phyloP scores from a whole-genome alignment of 2,329 filamentous ascomycete genomes.

The Claviceps quebecensis region DNA sequence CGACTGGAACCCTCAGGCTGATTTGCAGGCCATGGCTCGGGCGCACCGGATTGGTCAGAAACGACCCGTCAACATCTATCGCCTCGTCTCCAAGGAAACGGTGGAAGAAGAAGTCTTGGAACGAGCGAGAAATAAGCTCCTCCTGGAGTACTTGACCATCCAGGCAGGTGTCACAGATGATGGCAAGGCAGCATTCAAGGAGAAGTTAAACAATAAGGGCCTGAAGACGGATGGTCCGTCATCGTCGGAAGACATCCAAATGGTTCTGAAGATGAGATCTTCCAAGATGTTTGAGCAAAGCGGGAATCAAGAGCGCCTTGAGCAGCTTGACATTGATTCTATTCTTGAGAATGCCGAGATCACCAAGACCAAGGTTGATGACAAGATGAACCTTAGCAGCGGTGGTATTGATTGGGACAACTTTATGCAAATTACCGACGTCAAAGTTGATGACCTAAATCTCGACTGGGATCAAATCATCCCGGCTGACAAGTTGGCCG shows the following conservation, averaged over 20 bases:
- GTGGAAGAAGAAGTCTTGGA: slow-evolving; percentile 97
- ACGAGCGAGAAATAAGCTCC: slow-evolving; percentile 89
- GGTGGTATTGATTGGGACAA: slow-evolving; percentile 78
- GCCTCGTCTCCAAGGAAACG: slow-evolving; percentile 92
- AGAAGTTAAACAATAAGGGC: slow-evolving; percentile 67
- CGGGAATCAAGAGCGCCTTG: slow-evolving; percentile 88
- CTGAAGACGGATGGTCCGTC: slow-evolving; percentile 65
- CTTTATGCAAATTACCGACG: slow-evolving; percentile 94
- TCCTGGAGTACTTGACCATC: slow-evolving; percentile 94
- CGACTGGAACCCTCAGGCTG: slow-evolving; percentile 97
- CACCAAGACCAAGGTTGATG: slow-evolving; percentile 88
- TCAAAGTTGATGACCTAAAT: slow-evolving; percentile 69
- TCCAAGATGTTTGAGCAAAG: slow-evolving; percentile 99
- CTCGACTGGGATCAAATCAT: slow-evolving; percentile 98
- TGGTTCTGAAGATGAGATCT: slow-evolving; percentile 92
- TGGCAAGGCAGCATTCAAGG: slow-evolving; percentile 62
- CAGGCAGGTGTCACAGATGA: slow-evolving; percentile 95
- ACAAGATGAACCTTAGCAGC: slow-evolving; percentile 81
- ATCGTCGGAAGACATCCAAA: slow-evolving; percentile 87
- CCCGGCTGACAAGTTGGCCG: slow-evolving; percentile 79
- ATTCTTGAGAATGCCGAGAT: slow-evolving; percentile 95
- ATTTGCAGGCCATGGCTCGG: slow-evolving; percentile 95
- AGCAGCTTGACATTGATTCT: slow-evolving; percentile 94
- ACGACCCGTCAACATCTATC: slow-evolving; percentile 88
- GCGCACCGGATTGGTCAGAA: slow-evolving; percentile 97